These are phyloP conservation scores for Aspergillus asperescens DNA, from an alignment of 495 filamentous ascomycete genomes.

Conservation along the genomic window DNA sequence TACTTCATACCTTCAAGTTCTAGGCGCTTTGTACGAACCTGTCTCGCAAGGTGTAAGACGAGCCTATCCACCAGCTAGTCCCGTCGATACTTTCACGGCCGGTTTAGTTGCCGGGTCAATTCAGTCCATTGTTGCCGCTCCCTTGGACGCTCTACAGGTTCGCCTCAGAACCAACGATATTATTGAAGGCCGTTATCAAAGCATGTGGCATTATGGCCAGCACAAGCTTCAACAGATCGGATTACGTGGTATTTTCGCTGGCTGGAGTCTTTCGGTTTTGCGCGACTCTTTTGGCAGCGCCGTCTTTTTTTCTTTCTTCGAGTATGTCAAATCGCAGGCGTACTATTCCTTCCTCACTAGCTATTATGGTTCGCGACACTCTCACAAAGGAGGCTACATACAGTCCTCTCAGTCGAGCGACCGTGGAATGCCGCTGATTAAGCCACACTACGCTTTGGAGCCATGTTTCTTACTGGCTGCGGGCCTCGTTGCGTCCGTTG, in stretches of 20 bases:
- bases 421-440: conserved; percentile 52
- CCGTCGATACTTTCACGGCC: conserved; percentile 62
- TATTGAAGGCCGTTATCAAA: conserved; percentile 61
- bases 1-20: conserved; percentile 77
- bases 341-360: conserved; percentile 76
- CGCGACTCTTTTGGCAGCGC: conserved; percentile 80
- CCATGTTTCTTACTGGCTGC: conserved; percentile 75
- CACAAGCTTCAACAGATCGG: conserved; percentile 77
- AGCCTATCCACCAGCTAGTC: conserved; percentile 67
- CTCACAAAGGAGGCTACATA: conserved; percentile 27
- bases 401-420: conserved; percentile 22
- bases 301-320: conserved; percentile 80
- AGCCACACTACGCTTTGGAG: conserved; percentile 80
- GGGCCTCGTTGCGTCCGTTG: conserved; percentile 67
- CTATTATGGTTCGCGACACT: conserved; percentile 61
- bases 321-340: conserved; percentile 77
- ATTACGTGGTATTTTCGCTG: conserved; percentile 72
- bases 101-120: conserved; percentile 72
- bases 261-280: conserved; percentile 69
- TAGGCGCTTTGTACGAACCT: conserved; percentile 67
- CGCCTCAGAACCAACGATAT: conserved; percentile 69
- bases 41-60: conserved; percentile 62
- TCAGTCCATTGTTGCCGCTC: conserved; percentile 76
- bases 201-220: conserved; percentile 75
- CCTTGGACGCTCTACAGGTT: conserved; percentile 82